Conservation (phyloP, 2,329 filamentous ascomycete genomes). For the Beauveria sp. region DNA sequence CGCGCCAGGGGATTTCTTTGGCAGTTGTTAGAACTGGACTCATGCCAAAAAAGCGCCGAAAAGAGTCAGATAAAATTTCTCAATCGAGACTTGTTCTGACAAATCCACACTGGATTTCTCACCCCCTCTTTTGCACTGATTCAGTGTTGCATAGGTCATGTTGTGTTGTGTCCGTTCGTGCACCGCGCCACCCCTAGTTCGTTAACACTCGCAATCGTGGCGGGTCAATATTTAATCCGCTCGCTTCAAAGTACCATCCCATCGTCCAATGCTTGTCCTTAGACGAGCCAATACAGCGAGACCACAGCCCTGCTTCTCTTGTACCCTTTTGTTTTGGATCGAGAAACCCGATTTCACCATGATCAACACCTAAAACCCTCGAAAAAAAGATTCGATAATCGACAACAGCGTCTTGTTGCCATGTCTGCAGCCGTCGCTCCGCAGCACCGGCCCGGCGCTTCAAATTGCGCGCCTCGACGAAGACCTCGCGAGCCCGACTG, state of each 20-base stretch:
- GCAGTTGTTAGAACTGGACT: too few relatives aligned
- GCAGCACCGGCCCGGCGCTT: conserved; percentile 4
- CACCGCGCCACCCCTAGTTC: background rate
- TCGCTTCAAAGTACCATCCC: background rate
- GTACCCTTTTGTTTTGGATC: background rate
- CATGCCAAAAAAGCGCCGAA: too few relatives aligned
- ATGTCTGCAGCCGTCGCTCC: conserved; percentile 11
- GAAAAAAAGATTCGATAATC: background rate
- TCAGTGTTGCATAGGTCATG: background rate
- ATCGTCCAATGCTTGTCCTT: background rate
- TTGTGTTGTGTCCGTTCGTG: background rate
- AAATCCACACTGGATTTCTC: too few relatives aligned
- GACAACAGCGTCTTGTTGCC: background rate
- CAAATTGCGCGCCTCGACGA: conserved; percentile 4
- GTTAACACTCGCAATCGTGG: background rate
- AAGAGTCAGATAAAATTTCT: too few relatives aligned
- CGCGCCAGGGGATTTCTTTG: too few relatives aligned
- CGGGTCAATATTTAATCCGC: conserved; percentile 11
- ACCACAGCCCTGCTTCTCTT: background rate
- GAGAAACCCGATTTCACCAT: conserved; percentile 5
- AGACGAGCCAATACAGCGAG: conserved; percentile 2
- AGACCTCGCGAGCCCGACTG: conserved; percentile 53
- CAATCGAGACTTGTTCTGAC: too few relatives aligned
- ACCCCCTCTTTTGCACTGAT: too few relatives aligned
- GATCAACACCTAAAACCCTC: background rate